Evolutionary conservation across 1,139 yeast species (phyloP), one percentile per base, ranked within the genome.

Genomic region (Magnusiomyces paraingens): DNA sequence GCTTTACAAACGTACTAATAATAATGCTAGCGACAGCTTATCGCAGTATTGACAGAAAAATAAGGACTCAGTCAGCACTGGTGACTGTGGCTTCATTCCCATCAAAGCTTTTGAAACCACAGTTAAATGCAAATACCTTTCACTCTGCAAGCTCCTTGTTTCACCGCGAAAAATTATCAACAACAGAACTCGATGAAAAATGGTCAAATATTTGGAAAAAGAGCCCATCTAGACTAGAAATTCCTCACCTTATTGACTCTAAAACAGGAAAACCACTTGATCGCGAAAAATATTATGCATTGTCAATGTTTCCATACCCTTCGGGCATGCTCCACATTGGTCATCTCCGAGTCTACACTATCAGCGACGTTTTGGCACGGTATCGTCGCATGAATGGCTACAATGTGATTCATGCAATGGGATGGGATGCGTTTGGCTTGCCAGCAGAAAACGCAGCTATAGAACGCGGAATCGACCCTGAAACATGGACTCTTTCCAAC

Each of bases 391-490:
- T 87, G 70, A 80, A 78, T 55, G 97, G 96, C 0, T 80, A 77
- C 59, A 73, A 83, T 46, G 96, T 91, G 17, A 76, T 91, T 4
- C 96, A 93, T 66, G 97, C 99, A 0, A 91, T 93, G 95, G 99
- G 99, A 0, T 93, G 98, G 97, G 99, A 93, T 73, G 96, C 98
- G 0, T 93, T 93, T 74, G 99, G 99, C 0, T 74, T 93, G 43
- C 99, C 99, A 0, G 99, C 99, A 0, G 99, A 93, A 66, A 93
- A 93, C 69, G 99, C 99, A 0, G 99, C 99, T 0, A 83, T 88
- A 35, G 96, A 91, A 66, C 73, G 95, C 59, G 83, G 83, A 0
- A 77, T 87, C 15, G 82, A 82, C 59, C 97, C 99, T 0, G 80
- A 81, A 0, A 76, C 71, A 0, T 93, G 99, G 99, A 93, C 99